These are phyloP conservation scores for Phoma sp. DNA, from an alignment of 2,329 filamentous ascomycete species.

Conservation along the genomic window DNA sequence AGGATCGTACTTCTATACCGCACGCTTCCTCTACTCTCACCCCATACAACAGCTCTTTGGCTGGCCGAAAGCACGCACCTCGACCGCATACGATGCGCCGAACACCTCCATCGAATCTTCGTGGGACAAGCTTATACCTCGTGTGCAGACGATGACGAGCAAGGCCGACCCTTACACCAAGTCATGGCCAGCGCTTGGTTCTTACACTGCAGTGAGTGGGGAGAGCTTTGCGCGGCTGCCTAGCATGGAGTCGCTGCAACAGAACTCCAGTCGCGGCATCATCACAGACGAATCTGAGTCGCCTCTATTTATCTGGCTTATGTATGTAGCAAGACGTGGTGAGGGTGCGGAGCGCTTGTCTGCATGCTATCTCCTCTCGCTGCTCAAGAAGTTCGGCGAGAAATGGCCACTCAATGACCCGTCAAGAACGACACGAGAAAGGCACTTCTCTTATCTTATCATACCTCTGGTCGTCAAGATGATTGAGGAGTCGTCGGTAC, in stretches of 20 bases:
- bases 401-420: conserved; percentile 46
- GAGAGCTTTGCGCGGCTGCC: conserved; percentile 41
- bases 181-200: conserved; percentile 52
- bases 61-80: conserved; percentile 34
- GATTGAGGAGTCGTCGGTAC: conserved; percentile 47
- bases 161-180: conserved; percentile 50
- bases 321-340: conserved; percentile 52
- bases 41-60: conserved; percentile 44
- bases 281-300: conserved; percentile 53
- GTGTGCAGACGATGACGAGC: conserved; percentile 46
- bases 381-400: conserved; percentile 46
- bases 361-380: conserved; percentile 49
- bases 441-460: conserved; percentile 53
- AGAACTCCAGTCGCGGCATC: conserved; percentile 35
- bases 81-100: conserved; percentile 26
- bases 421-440: conserved; percentile 46
- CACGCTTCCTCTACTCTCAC: conserved; percentile 60
- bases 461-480: conserved; percentile 57
- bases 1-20: conserved; percentile 78
- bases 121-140: conserved; percentile 47
- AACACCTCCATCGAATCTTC: conserved; percentile 23
- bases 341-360: conserved; percentile 50
- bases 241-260: conserved; percentile 40
- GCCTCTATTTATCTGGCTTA: conserved; percentile 56
- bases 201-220: conserved; percentile 34